phyloP scores from a whole-genome alignment of 2,329 filamentous ascomycete genomes.

The Ceratocystis destructans region DNA sequence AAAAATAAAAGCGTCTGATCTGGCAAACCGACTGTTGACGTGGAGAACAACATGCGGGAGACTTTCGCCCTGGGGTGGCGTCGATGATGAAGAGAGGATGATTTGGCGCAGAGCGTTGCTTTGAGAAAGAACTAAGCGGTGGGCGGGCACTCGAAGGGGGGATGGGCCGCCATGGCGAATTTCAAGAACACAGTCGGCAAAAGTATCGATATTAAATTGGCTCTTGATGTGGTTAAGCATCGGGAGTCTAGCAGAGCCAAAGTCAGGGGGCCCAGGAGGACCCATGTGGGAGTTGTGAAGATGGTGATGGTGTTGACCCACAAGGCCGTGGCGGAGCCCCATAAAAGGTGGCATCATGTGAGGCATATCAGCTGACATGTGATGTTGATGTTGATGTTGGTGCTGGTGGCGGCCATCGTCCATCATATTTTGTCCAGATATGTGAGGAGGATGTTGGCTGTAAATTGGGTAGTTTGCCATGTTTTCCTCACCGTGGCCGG shows the following conservation, averaged over 20 bases:
- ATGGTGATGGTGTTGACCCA: constrained; percentile 22
- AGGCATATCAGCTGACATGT: constrained; percentile 24
- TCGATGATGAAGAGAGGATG: constrained; percentile 25
- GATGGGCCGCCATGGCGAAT: constrained; percentile 29
- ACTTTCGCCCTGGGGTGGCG: constrained; percentile 21
- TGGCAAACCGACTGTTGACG: constrained; percentile 39
- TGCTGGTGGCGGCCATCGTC: constrained; percentile 24
- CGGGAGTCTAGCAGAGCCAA: constrained; percentile 33
- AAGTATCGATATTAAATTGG: constrained; percentile 28
- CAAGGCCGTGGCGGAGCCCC: constrained; percentile 24
- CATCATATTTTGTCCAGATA: constrained; percentile 22
- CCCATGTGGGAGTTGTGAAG: constrained; percentile 21
- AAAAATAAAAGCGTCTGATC: constrained; percentile 42
- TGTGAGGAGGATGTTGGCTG: constrained; percentile 12
- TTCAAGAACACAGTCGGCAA: constrained; percentile 32
- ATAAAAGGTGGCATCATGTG: constrained; percentile 26
- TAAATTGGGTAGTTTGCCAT: constrained; percentile 14
- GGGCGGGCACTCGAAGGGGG: constrained; percentile 36
- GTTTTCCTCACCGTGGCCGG: constrained; percentile 35
- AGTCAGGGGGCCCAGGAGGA: constrained; percentile 32
- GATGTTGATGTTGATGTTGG: constrained; percentile 11
- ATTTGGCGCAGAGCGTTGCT: constrained; percentile 29
- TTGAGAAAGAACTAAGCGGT: constrained; percentile 42
- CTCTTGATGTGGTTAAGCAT: constrained; percentile 26
- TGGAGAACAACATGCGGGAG: constrained; percentile 33